Evolutionary conservation across 768 basidiomycete genomes (phyloP), one percentile per base, ranked within the genome.

Genomic region (Trametes cubensis): DNA sequence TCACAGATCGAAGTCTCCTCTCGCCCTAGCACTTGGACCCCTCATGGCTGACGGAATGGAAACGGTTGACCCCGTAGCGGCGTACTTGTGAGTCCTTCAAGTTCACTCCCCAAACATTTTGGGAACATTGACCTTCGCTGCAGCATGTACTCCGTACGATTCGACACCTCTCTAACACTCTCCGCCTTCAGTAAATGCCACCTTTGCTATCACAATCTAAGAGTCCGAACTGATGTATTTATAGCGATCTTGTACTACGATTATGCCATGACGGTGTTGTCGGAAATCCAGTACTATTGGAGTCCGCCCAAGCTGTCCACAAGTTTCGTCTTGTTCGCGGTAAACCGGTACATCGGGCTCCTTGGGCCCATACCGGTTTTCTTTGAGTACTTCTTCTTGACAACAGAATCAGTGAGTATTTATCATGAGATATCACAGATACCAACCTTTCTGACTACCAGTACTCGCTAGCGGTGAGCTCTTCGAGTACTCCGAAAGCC

Each of bases 271-370:
- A 85, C 84, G 0, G 63, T 85, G 7, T 47, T 66, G 1, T 55
- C 61, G 34, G 84, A 85, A 63, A 72, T 81, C 15, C 73, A 77
- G 21, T 70, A 74, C 17, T 81, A 79, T 69, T 85, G 84, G 83
- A 57, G 57, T 40, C 44, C 42, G 2, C 34, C 61, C 2, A 40
- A 39, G 18, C 51, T 63, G 62, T 65, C 56, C 1, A 60, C 52
- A 52, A 58, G 58, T 7, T 71, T 66, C 15, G 6, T 49, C 13
- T 8, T 71, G 6, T 73, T 70, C 50, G 57, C 68, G 2, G 23
- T 63, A 11, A 67, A 65, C 41, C 66, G 72, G 4, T 73, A 73
- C 46, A 17, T 57, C 6, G 66, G 69, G 4, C 39, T 71, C 44
- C 13, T 70, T 4, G 70, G 69, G 6, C 64, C 69, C 23, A 39